These are phyloP conservation scores for Lasiodiplodia hormozganensis DNA, from an alignment of 2,329 filamentous ascomycete species.

Conservation along the genomic window DNA sequence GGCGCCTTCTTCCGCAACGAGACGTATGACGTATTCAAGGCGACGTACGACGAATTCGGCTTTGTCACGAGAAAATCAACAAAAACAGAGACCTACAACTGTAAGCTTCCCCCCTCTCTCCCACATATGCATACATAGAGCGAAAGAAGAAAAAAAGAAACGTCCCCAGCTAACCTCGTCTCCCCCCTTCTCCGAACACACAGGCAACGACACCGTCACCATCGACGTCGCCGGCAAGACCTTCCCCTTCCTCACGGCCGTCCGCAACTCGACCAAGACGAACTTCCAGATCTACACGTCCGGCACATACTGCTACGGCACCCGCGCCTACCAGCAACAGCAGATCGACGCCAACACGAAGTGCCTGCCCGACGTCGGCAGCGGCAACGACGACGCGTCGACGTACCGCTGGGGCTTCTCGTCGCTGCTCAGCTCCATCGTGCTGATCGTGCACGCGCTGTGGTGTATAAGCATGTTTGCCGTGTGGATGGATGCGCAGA, in stretches of 20 bases:
- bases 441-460: conserved; percentile 40
- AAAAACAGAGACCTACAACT: background rate
- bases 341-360: conserved; percentile 30
- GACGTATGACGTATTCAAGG: background rate
- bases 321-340: background rate
- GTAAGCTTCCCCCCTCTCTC: background rate
- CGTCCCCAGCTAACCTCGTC: background rate
- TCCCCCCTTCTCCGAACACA: background rate
- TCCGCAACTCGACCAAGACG: background rate
- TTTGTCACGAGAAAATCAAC: background rate
- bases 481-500: conserved; percentile 44
- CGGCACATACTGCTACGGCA: conserved; percentile 3
- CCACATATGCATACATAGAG: background rate
- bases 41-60: background rate
- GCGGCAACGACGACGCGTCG: background rate
- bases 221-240: conserved; percentile 24
- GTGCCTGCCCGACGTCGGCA: conserved; percentile 39
- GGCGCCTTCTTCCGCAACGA: background rate
- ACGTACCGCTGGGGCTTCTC: conserved; percentile 48
- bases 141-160: too few species aligned
- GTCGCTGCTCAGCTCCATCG: conserved; percentile 41
- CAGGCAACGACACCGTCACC: conserved; percentile 29
- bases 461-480: conserved; percentile 45
- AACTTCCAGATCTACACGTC: conserved; percentile 30
- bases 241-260: background rate